Conservation (phyloP, 306 rosid genomes). For the Fragaria vesca region DNA sequence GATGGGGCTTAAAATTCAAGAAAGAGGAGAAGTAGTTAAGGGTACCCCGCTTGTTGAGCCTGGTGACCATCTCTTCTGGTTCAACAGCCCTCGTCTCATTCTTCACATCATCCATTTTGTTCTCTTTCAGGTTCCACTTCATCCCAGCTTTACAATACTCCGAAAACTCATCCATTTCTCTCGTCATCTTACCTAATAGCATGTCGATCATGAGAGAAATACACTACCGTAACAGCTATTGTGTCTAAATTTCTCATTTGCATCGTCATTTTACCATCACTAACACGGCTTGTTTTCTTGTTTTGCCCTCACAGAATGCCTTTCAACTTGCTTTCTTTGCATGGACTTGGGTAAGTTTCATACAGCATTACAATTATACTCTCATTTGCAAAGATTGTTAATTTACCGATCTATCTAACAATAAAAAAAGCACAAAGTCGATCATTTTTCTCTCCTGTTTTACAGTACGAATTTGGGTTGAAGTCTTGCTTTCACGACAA, state of each 20-base stretch:
- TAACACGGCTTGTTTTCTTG: background rate
- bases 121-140: constrained; percentile 32
- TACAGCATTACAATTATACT: background rate
- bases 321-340: constrained; percentile 80
- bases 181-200: background rate
- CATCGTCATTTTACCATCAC: background rate
- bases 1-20: constrained; percentile 34
- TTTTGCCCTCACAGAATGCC: constrained; percentile 55
- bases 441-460: background rate
- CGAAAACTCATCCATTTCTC: background rate
- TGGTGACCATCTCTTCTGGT: constrained; percentile 36
- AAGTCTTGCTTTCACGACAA: constrained; percentile 58
- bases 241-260: background rate
- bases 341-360: constrained; percentile 58
- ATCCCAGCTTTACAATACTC: background rate
- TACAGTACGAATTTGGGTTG: constrained; percentile 64
- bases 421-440: background rate
- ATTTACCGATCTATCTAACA: background rate
- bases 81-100: constrained; percentile 27
- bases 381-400: background rate
- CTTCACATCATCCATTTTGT: constrained; percentile 31
- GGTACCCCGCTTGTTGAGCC: constrained; percentile 35
- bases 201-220: background rate
- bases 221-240: background rate
- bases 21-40: constrained; percentile 34